Conservation (phyloP, 306 rosid genomes). For the Pachyrhizus erosus region DNA sequence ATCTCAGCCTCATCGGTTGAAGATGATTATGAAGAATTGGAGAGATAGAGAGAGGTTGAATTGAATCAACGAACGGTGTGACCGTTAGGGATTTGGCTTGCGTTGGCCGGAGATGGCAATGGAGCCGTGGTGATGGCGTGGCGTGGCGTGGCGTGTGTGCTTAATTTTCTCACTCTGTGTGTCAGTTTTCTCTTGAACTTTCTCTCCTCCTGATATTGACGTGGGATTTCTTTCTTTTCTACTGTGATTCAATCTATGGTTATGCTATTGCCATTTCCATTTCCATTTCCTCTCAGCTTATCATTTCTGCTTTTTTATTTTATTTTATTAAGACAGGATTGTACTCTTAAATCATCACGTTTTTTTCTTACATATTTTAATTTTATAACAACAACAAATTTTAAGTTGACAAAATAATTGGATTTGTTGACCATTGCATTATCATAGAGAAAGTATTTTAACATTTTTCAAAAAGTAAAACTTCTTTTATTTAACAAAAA, state of each 20-base stretch:
- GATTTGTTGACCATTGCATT: neutral
- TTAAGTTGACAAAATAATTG: neutral
- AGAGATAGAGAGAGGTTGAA: constrained; percentile 8
- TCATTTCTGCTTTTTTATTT: neutral
- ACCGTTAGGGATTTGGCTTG: constrained; percentile 30
- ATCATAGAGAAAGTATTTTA: neutral
- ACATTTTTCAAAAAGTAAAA: neutral
- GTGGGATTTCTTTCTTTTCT: neutral
- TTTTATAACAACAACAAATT: neutral
- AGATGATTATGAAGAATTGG: neutral
- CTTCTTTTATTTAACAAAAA: no score
- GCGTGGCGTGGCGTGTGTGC: neutral
- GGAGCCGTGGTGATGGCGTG: neutral
- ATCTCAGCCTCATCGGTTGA: constrained; percentile 9
- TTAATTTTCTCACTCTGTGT: constrained; percentile 39
- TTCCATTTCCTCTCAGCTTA: neutral
- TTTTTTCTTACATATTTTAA: neutral
- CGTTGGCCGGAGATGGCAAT: neutral
- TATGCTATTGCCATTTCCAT: constrained; percentile 15
- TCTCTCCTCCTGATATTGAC: constrained; percentile 32
- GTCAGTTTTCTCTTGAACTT: constrained; percentile 31
- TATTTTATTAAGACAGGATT: neutral
- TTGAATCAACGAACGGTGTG: constrained; percentile 1
- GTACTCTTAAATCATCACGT: neutral
- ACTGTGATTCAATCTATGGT: neutral